These are phyloP conservation scores for Allomyces macrogynus DNA, from an alignment of 192 early-diverging fungal genomes.

Conservation along the genomic window DNA sequence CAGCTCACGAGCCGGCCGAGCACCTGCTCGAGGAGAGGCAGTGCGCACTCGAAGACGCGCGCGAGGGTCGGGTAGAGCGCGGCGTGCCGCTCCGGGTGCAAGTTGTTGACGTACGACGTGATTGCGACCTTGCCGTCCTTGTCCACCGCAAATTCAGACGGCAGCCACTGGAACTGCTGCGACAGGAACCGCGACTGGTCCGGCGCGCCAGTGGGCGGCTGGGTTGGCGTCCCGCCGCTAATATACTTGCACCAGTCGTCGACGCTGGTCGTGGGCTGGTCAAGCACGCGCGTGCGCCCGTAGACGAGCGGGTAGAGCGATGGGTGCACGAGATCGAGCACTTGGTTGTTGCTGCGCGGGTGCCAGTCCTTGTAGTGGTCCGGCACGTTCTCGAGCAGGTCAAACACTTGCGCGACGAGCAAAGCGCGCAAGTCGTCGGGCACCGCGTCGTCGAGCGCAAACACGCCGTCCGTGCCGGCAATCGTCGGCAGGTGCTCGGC, in stretches of 20 bases:
- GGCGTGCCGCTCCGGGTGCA: conserved; percentile 30
- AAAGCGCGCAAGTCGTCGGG: not conserved
- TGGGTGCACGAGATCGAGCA: conserved; percentile 33
- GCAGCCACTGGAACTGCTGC: conserved; percentile 36
- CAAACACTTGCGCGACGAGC: conserved; percentile 2
- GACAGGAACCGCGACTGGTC: not conserved
- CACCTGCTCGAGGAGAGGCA: conserved; percentile 44
- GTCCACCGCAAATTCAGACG: conserved; percentile 34
- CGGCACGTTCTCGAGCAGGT: conserved; percentile 2
- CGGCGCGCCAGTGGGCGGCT: not conserved
- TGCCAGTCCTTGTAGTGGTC: conserved; percentile 21
- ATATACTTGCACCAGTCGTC: conserved; percentile 1
- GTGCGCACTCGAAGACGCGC: conserved; percentile 24
- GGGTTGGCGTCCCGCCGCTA: not conserved
- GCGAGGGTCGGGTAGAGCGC: conserved; percentile 29
- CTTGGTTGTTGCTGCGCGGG: conserved; percentile 16
- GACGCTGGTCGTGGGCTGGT: not conserved
- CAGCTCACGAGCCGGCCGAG: conserved; percentile 2
- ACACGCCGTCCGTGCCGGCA: conserved; percentile 10
- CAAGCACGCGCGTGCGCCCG: conserved; percentile 7
- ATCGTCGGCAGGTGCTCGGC: not conserved
- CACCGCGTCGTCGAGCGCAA: conserved; percentile 10
- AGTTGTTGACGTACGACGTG: conserved; percentile 54
- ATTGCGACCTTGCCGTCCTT: conserved; percentile 22
- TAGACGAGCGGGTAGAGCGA: conserved; percentile 19